These are phyloP conservation scores for Tripterygium wilfordii DNA, from an alignment of 177 flowering plant species.

Conservation along the genomic window DNA sequence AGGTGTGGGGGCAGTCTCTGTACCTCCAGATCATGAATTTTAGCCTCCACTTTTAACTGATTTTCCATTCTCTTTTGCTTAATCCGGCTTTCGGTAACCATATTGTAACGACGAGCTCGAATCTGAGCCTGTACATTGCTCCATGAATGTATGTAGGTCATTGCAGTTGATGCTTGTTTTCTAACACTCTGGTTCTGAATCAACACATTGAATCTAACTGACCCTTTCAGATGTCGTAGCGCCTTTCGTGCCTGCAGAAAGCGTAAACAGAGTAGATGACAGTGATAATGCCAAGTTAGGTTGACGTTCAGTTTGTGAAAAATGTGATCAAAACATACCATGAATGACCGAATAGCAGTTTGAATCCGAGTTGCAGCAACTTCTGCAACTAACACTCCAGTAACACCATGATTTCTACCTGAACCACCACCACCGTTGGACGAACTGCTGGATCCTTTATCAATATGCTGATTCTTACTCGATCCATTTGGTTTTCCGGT, in stretches of 20 bases:
- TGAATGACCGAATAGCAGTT: constrained; percentile 24
- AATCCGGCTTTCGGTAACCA: no score
- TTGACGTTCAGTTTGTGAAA: no score
- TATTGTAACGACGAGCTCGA: no score
- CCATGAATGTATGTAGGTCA: constrained; percentile 32
- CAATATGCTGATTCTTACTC: no score
- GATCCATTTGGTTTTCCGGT: no score
- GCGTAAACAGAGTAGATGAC: no score
- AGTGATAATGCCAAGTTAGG: no score
- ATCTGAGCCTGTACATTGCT: constrained; percentile 32
- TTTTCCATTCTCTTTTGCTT: no score
- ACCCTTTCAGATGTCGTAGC: constrained; percentile 11
- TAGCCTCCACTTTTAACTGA: no score
- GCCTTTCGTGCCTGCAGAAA: constrained; percentile 34
- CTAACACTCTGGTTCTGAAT: constrained; percentile 8
- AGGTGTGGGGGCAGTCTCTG: no score
- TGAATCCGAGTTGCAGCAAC: constrained; percentile 33
- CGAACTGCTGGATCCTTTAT: neutral
- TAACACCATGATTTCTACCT: neutral
- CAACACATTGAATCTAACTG: constrained; percentile 17
- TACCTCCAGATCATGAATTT: no score
- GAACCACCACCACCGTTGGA: constrained; percentile 8
- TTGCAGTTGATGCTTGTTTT: constrained; percentile 21
- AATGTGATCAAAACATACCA: constrained; percentile 11
- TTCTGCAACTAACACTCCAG: constrained; percentile 4